phyloP scores from a whole-genome alignment of 1,284 basidiomycete species.

The Flammula alnicola region DNA sequence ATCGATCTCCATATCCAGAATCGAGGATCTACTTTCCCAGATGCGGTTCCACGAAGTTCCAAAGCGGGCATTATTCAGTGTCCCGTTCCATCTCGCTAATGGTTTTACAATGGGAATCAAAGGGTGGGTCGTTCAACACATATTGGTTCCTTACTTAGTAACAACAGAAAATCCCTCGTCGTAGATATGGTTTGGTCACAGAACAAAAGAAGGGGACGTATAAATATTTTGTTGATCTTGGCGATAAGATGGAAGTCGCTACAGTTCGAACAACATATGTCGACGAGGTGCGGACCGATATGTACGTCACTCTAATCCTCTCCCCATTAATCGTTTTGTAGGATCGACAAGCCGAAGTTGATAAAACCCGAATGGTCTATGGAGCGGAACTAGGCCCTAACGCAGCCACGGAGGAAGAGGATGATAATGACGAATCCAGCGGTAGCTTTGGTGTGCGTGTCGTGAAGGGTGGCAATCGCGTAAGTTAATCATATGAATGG shows the following conservation, averaged over 20 bases:
- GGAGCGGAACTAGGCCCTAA: constrained; percentile 62
- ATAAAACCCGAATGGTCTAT: constrained; percentile 61
- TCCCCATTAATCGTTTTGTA: constrained; percentile 29
- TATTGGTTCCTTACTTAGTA: background rate
- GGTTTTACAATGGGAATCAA: constrained; percentile 89
- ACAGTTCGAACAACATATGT: constrained; percentile 73
- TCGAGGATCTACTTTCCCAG: constrained; percentile 81
- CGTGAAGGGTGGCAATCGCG: constrained; percentile 56
- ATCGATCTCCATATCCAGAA: constrained; percentile 70
- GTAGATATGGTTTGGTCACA: constrained; percentile 84
- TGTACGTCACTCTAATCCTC: constrained; percentile 3
- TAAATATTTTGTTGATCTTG: constrained; percentile 82
- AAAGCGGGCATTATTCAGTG: constrained; percentile 86
- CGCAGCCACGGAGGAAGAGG: constrained; percentile 46
- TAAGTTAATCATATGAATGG: constrained; percentile 32
- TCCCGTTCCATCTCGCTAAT: constrained; percentile 81
- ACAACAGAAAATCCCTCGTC: constrained; percentile 8
- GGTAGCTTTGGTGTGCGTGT: constrained; percentile 38
- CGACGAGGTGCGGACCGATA: constrained; percentile 63
- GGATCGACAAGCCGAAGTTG: constrained; percentile 65
- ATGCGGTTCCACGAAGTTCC: constrained; percentile 86
- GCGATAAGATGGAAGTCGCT: constrained; percentile 77
- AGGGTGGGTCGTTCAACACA: constrained; percentile 57
- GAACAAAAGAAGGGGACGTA: constrained; percentile 83
- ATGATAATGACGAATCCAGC: constrained; percentile 41